Evolutionary conservation across 148 eudicot species (phyloP).

Genomic region (Camellia lanceoleosa): DNA sequence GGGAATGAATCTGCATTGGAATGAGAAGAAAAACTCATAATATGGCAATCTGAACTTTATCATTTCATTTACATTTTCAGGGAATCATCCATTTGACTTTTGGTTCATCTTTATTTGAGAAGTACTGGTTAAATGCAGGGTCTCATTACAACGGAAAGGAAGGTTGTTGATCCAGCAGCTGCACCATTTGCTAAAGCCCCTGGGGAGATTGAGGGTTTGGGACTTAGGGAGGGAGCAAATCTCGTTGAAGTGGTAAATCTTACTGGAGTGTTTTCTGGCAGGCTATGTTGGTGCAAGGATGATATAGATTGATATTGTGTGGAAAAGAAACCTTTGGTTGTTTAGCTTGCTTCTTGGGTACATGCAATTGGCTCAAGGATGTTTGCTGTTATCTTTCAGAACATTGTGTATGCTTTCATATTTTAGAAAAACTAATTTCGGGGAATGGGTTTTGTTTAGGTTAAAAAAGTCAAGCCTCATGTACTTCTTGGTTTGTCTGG

Average conservation of each 20-base stretch:
- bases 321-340: neutral
- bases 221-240: constrained; percentile 80
- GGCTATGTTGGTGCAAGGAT: neutral
- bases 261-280: neutral
- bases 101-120: constrained; percentile 4
- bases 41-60: neutral
- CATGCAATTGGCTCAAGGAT: constrained; percentile 1
- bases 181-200: constrained; percentile 75
- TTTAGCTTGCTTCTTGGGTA: constrained; percentile 5
- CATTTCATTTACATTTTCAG: neutral
- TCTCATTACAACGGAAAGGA: constrained; percentile 76
- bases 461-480: constrained; percentile 89
- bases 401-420: constrained; percentile 5
- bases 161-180: constrained; percentile 71
- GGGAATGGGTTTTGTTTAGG: constrained; percentile 40
- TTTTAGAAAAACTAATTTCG: constrained; percentile 20
- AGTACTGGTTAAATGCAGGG: constrained; percentile 50
- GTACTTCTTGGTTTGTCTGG: constrained; percentile 99
- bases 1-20: neutral
- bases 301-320: neutral
- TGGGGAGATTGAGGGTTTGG: constrained; percentile 51
- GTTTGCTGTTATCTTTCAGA: neutral
- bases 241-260: constrained; percentile 87
- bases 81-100: neutral
- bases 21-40: neutral